These are phyloP conservation scores for Tetracladium marchalianum DNA, from an alignment of 495 filamentous ascomycete species.

Conservation along the genomic window DNA sequence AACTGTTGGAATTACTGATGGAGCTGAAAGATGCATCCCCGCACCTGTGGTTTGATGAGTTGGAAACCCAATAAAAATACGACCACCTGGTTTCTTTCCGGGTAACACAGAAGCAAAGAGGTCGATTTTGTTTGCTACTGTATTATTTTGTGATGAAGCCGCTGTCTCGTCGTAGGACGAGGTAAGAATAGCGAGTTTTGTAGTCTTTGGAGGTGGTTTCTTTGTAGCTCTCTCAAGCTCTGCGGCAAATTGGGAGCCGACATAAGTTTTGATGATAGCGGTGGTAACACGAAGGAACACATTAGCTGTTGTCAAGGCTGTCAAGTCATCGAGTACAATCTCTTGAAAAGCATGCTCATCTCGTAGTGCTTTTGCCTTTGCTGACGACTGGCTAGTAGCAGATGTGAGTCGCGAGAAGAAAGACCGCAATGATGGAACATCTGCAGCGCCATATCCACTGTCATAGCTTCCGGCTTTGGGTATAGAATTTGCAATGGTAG, in stretches of 20 bases:
- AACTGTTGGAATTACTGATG: slow-evolving; percentile 96
- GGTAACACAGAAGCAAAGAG: slow-evolving; percentile 88
- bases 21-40: slow-evolving; percentile 94
- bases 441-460: slow-evolving; percentile 20
- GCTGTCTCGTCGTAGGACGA: slow-evolving; percentile 72
- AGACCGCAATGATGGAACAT: slow-evolving; percentile 52
- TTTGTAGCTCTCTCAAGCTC: slow-evolving; percentile 96
- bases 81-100: slow-evolving; percentile 63
- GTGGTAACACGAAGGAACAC: slow-evolving; percentile 85
- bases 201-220: slow-evolving; percentile 84
- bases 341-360: slow-evolving; percentile 46
- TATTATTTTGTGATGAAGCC: slow-evolving; percentile 22
- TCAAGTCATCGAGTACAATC: slow-evolving; percentile 55
- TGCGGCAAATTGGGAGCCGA: slow-evolving; percentile 54
- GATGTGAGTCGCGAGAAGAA: slow-evolving; percentile 74
- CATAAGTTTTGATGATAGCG: slow-evolving; percentile 64
- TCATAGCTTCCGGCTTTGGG: slow-evolving; percentile 15
- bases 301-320: slow-evolving; percentile 51
- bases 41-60: slow-evolving; percentile 94
- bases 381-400: slow-evolving; percentile 27
- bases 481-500: slow-evolving; percentile 32
- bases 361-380: slow-evolving; percentile 33
- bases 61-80: slow-evolving; percentile 95
- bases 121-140: slow-evolving; percentile 38
- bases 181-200: slow-evolving; percentile 76